Evolutionary conservation across 371 early-diverging fungal species (phyloP).

Genomic region (Mortierella sp.): DNA sequence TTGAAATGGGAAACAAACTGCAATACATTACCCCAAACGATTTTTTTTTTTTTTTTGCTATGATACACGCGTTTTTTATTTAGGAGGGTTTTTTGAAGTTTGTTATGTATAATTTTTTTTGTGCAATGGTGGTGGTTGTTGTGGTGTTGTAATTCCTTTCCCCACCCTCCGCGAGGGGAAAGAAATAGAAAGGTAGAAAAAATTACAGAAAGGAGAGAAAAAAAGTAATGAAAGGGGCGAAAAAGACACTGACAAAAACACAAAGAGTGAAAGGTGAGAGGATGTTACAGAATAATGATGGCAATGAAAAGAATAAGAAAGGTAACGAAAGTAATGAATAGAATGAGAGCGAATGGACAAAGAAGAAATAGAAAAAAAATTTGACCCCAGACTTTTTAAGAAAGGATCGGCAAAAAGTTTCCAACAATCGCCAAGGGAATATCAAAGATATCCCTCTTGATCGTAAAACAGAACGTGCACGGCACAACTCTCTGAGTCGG

Average conservation of each 20-base stretch:
- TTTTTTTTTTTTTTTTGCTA: not conserved
- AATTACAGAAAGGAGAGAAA: conserved; percentile 7
- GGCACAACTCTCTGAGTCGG: conserved; percentile 78
- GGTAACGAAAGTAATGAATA: not conserved
- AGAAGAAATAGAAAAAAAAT: not conserved
- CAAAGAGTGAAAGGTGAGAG: not conserved
- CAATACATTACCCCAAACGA: too few relatives aligned
- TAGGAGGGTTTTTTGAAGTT: not conserved
- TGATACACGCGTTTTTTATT: conserved; percentile 12
- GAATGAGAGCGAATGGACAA: not conserved
- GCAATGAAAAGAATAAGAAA: not conserved
- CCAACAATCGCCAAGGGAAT: conserved; percentile 91
- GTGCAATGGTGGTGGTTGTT: not conserved
- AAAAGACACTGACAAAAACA: not conserved
- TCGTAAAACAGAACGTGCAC: conserved; percentile 93
- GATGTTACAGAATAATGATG: not conserved
- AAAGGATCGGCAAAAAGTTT: conserved; percentile 63
- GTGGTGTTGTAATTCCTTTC: not conserved
- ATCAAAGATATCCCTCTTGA: conserved; percentile 94
- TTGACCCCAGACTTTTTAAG: conserved; percentile 4
- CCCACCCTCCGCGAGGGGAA: not conserved
- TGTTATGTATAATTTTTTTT: conserved; percentile 10
- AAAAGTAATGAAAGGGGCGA: not conserved
- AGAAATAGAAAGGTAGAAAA: not conserved
- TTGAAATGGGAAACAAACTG: too few relatives aligned